Conservation (phyloP, 805 yeast species). For the Vanderwaltozyma tropicalis region DNA sequence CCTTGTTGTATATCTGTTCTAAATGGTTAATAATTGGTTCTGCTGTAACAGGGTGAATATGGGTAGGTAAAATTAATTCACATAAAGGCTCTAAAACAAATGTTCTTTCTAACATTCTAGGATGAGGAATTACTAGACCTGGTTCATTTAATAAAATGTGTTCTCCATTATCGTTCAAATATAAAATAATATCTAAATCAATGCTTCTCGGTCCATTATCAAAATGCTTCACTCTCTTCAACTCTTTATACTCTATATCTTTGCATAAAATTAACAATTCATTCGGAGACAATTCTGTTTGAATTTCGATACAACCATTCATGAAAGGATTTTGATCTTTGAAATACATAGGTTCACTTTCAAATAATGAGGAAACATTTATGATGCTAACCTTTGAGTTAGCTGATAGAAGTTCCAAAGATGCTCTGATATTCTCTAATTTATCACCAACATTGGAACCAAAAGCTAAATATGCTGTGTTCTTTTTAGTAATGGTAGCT, state of each 20-base stretch:
- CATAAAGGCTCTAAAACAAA: conserved; percentile 85
- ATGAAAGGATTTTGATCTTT: conserved; percentile 69
- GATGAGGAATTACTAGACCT: conserved; percentile 72
- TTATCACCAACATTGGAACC: conserved; percentile 83
- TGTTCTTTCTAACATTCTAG: conserved; percentile 75
- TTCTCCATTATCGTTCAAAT: conserved; percentile 28
- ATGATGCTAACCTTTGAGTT: conserved; percentile 37
- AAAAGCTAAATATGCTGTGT: conserved; percentile 46
- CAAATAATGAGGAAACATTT: conserved; percentile 67
- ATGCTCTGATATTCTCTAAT: conserved; percentile 45
- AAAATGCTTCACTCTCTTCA: conserved; percentile 62
- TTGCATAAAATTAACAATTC: conserved; percentile 55
- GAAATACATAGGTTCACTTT: conserved; percentile 88
- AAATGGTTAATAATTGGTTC: conserved; percentile 68
- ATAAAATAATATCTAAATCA: conserved; percentile 79
- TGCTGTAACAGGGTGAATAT: conserved; percentile 75
- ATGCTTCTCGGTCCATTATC: conserved; percentile 90
- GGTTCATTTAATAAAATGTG: conserved; percentile 41
- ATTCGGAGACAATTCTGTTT: conserved; percentile 54
- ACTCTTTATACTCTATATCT: conserved; percentile 61
- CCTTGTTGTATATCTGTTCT: conserved; percentile 36
- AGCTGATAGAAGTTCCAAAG: conserved; percentile 36
- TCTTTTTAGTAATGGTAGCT: conserved; percentile 6
- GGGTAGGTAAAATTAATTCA: conserved; percentile 61
- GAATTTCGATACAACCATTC: conserved; percentile 68